Conservation (phyloP, 495 filamentous ascomycete species). For the Xylaria flabelliformis region DNA sequence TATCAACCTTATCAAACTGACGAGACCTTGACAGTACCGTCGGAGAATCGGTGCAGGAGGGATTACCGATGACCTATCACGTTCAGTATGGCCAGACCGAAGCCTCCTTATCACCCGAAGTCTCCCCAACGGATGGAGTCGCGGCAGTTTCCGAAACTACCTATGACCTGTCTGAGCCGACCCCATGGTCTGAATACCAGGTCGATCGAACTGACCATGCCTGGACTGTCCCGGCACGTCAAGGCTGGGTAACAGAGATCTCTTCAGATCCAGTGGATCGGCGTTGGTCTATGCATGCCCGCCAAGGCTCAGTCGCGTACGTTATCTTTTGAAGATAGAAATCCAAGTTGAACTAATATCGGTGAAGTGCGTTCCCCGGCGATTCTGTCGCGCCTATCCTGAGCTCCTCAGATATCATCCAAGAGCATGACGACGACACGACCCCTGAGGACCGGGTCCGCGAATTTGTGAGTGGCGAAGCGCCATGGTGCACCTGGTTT, state of each 20-base stretch:
- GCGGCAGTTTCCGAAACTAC: background rate
- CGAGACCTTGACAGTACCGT: background rate
- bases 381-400: background rate
- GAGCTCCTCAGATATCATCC: background rate
- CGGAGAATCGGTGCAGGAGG: background rate
- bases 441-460: background rate
- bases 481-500: constrained; percentile 12
- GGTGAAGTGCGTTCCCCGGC: background rate
- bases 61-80: background rate
- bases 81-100: background rate
- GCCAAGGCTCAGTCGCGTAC: constrained; percentile 21
- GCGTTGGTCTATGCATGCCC: constrained; percentile 6
- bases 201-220: background rate
- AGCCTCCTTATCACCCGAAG: background rate
- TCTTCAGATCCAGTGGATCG: background rate
- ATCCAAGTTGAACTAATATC: background rate
- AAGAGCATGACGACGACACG: constrained; percentile 3
- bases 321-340: background rate
- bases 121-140: constrained; percentile 1
- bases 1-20: background rate
- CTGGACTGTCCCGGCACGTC: background rate
- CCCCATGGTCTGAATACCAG: background rate
- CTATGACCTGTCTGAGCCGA: background rate
- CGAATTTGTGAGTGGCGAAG: background rate
- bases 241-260: background rate